Evolutionary conservation across 139 green algal species (phyloP), one percentile per base, ranked within the genome.

Genomic region (Tetratostichococcus sp.): DNA sequence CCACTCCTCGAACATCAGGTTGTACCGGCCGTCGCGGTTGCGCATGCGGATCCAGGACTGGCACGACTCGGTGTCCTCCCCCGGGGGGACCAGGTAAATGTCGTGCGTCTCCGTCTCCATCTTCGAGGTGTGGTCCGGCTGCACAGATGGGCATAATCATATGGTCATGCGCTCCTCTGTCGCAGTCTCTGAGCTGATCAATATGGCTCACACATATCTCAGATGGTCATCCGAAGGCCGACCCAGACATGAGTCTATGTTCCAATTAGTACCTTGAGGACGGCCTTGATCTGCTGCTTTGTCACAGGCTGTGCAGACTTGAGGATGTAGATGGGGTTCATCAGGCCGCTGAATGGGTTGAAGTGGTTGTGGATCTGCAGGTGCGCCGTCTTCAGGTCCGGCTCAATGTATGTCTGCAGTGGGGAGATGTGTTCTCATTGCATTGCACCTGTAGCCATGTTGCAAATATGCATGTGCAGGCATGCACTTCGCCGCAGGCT

Each of bases 1-100:
- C 86, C 89, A 97, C 85, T 98, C 94, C 83, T 98, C 95, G 81
- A 99, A 99, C 92, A 98, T 97, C 33, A 99, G 91, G 67, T 83
- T 92, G 88, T 99, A 99, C 33, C 90, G 85, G 1, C 95, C 95
- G 69, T 98, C 93, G 11, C 91, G 82, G 84, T 97, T 98, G 75
- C 95, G 89, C 95, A 99, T 98, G 79, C 95, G 90, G 81, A 99
- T 90, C 93, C 97, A 99, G 35, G 83, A 90, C 73, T 89, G 82
- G 85, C 95, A 98, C 4, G 91, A 97, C 79, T 99, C 95, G 1
- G 89, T 86, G 80, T 99, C 95, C 82, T 99, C 93, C 22, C 83
- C 77, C 0, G 86, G 83, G 0, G 94, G 94, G 72, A 98, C 84
- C 72, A 99, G 86, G 83, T 98, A 97, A 73, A 99, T 99, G 85